Evolutionary conservation across 179 eudicot species (phyloP).

Genomic region (Pouteria campechiana): DNA sequence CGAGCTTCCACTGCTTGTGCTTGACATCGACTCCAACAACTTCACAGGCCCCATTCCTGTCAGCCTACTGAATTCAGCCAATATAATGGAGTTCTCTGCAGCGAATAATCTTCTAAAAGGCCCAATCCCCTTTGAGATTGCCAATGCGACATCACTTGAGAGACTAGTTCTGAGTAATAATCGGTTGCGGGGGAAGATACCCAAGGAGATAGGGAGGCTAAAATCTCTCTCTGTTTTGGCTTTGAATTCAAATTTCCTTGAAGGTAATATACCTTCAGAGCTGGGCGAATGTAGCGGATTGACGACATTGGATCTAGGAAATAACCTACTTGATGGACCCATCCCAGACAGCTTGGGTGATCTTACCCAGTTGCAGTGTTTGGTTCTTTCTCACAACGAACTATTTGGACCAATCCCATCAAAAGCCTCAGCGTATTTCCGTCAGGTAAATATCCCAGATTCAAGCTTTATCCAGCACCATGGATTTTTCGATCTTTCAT

Average conservation of each 20-base stretch:
- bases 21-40: constrained; percentile 39
- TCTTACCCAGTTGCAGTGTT: constrained; percentile 33
- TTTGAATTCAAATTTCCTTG: constrained; percentile 27
- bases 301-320: constrained; percentile 35
- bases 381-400: constrained; percentile 34
- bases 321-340: constrained; percentile 23
- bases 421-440: constrained; percentile 20
- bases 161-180: constrained; percentile 33
- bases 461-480: constrained; percentile 41
- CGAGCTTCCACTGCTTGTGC: constrained; percentile 28
- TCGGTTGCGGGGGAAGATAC: constrained; percentile 21
- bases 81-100: constrained; percentile 37
- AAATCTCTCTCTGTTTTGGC: constrained; percentile 24
- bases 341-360: constrained; percentile 22
- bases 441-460: constrained; percentile 32
- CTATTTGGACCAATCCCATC: constrained; percentile 34
- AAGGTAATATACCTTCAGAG: constrained; percentile 28
- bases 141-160: constrained; percentile 19
- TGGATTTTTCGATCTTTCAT: constrained; percentile 36
- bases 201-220: constrained; percentile 23
- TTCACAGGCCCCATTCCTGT: constrained; percentile 31
- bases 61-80: constrained; percentile 23
- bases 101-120: constrained; percentile 30
- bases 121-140: constrained; percentile 20
- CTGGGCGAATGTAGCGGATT: constrained; percentile 23